Percentiles rank a stretch among this genome's conserved stretches.
Conservation (phyloP, 2,329 filamentous ascomycete species). For the Claviceps fusiformis region DNA sequence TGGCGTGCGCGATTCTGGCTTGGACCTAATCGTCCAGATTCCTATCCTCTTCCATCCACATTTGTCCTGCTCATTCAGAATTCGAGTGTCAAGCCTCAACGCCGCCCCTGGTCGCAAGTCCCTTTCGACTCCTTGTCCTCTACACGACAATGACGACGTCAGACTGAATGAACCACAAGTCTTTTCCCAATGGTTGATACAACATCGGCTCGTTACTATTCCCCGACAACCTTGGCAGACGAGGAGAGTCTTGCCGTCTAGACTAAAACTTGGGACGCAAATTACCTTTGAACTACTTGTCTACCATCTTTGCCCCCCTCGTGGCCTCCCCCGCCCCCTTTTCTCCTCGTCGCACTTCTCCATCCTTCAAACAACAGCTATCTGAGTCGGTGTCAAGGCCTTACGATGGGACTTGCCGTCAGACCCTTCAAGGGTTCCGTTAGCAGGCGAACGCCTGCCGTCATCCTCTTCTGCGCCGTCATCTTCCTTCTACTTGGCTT, state of each 20-base stretch:
- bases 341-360: neutral
- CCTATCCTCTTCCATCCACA: neutral
- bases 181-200: neutral
- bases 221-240: neutral
- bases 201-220: neutral
- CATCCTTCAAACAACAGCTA: neutral
- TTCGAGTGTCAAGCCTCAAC: neutral
- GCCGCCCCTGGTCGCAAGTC: neutral
- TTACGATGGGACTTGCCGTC: conserved; percentile 5
- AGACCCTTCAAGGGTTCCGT: conserved; percentile 4
- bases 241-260: neutral
- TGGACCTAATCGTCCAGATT: neutral
- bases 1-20: neutral
- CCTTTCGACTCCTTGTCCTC: neutral
- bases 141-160: neutral
- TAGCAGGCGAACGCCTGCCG: neutral
- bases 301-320: too few relatives aligned
- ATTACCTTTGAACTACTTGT: neutral
- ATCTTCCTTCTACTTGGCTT: conserved; percentile 2
- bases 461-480: neutral
- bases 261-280: neutral
- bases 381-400: neutral
- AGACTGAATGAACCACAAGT: neutral
- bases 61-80: neutral
- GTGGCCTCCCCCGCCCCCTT: neutral